These are phyloP conservation scores for Colletotrichum ledebouriae DNA, from an alignment of 2,329 filamentous ascomycete genomes.

Conservation along the genomic window DNA sequence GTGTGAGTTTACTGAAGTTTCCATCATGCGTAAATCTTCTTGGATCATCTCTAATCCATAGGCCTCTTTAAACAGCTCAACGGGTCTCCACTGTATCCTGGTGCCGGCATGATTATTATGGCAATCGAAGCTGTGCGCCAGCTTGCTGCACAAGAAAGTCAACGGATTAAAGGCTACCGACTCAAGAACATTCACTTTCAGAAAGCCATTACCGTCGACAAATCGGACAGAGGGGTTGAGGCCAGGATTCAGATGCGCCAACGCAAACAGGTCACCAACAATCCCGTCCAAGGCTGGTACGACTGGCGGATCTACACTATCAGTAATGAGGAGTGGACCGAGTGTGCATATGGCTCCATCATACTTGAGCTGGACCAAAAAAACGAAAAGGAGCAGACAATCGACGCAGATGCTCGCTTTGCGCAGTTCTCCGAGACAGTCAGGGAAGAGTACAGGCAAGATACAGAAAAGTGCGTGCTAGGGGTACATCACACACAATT, in stretches of 20 bases:
- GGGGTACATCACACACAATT: constrained; percentile 12
- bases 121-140: constrained; percentile 61
- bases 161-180: constrained; percentile 9
- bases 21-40: constrained; percentile 44
- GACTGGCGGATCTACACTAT: constrained; percentile 20
- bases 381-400: background rate
- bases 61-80: constrained; percentile 43
- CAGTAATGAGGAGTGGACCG: constrained; percentile 21
- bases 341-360: constrained; percentile 27
- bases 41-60: constrained; percentile 57
- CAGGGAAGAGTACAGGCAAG: background rate
- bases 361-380: constrained; percentile 17
- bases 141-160: constrained; percentile 31
- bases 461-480: background rate
- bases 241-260: constrained; percentile 38
- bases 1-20: too few relatives aligned
- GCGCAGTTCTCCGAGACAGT: background rate
- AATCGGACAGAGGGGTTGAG: constrained; percentile 23
- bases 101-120: constrained; percentile 64
- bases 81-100: constrained; percentile 63
- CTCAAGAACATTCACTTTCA: constrained; percentile 22
- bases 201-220: constrained; percentile 8
- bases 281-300: constrained; percentile 20
- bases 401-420: background rate
- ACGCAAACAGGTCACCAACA: constrained; percentile 25